Conservation (phyloP, 2,329 filamentous ascomycete genomes). For the Colletotrichum chrysophilum region DNA sequence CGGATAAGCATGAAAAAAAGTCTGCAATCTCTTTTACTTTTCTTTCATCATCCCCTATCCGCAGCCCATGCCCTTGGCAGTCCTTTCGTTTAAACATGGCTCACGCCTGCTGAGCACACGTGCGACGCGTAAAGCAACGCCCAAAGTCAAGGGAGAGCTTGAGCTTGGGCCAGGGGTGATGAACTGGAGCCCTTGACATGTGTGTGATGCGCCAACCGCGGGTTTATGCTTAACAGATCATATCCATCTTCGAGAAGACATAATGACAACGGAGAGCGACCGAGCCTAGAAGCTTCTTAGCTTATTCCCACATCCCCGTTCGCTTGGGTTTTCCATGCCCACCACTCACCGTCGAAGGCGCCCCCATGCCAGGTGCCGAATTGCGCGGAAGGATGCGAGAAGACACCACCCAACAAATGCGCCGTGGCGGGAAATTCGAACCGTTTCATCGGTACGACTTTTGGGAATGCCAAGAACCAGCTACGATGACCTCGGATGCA, state of each 20-base stretch:
- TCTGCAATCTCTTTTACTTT: not conserved
- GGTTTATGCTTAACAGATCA: slow-evolving; percentile 20
- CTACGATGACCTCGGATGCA: not conserved
- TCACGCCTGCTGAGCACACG: not conserved
- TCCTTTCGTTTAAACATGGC: not conserved
- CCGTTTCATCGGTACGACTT: slow-evolving; percentile 11
- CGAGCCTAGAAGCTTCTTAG: slow-evolving; percentile 7
- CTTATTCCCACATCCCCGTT: not conserved
- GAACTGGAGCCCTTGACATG: not conserved
- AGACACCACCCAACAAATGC: not conserved
- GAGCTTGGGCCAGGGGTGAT: not conserved
- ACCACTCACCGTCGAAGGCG: not conserved
- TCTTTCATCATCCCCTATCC: not conserved
- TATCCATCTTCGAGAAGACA: not conserved
- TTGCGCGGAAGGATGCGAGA: not conserved
- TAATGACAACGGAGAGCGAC: slow-evolving; percentile 1
- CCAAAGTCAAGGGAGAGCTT: not conserved
- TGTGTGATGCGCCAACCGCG: not conserved
- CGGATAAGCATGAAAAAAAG: not conserved
- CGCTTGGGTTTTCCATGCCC: not conserved
- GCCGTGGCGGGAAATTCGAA: slow-evolving; percentile 1
- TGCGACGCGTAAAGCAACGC: not conserved
- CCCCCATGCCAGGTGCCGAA: not conserved
- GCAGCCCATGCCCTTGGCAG: not conserved
- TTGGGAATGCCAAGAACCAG: not conserved